Conservation (phyloP, 495 filamentous ascomycete species). For the Poronia punctata region DNA sequence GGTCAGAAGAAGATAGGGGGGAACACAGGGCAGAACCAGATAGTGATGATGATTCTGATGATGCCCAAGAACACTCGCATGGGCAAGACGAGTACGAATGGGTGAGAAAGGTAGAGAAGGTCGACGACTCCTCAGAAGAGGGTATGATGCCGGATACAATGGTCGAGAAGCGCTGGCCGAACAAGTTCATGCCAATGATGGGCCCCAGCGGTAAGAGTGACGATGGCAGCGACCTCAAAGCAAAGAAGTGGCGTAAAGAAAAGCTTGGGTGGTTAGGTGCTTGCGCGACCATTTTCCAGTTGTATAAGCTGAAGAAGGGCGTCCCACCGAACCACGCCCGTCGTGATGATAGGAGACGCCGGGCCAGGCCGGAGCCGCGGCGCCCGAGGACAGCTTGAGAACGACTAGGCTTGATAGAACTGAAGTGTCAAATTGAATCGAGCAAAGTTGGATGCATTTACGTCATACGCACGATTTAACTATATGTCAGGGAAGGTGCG, state of each 20-base stretch:
- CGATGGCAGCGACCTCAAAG: no score
- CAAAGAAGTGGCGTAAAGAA: slow-evolving; percentile 32
- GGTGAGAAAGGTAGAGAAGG: no score
- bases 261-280: slow-evolving; percentile 37
- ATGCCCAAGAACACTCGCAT: slow-evolving; percentile 4
- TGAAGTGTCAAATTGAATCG: no score
- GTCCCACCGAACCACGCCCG: slow-evolving; percentile 7
- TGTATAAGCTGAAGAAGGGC: slow-evolving; percentile 22
- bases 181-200: not conserved
- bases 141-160: slow-evolving; percentile 30
- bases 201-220: no score
- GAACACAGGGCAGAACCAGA: slow-evolving; percentile 2
- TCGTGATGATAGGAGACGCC: not conserved
- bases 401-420: not conserved
- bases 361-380: slow-evolving; percentile 1
- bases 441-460: no score
- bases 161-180: slow-evolving; percentile 24
- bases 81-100: no score
- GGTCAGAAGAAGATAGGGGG: not conserved
- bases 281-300: slow-evolving; percentile 15
- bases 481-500: no score
- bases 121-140: no score
- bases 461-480: no score
- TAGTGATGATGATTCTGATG: slow-evolving; percentile 2
- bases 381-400: slow-evolving; percentile 9